phyloP scores from a whole-genome alignment of 129 eudicot genomes.

The Kitagawia praeruptora region DNA sequence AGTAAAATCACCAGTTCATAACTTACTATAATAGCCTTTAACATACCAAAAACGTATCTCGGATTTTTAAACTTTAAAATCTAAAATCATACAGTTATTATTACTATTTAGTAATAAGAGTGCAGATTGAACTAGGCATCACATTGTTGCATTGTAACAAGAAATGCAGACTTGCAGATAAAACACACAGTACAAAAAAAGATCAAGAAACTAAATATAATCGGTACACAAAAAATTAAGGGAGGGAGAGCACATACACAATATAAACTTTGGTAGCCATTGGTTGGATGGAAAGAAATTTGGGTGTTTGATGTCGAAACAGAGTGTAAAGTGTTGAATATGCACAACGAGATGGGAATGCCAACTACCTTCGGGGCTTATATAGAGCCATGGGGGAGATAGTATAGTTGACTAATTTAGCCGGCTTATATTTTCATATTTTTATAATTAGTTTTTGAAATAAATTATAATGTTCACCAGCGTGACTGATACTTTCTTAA shows the following conservation, averaged over 20 bases:
- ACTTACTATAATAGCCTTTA: background rate
- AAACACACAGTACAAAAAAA: background rate
- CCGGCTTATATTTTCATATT: background rate
- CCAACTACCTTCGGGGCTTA: background rate
- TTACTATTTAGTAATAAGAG: background rate
- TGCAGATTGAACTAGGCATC: background rate
- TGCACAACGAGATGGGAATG: background rate
- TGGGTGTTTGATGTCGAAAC: background rate
- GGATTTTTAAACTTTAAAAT: background rate
- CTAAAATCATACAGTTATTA: background rate
- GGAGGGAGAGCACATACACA: constrained; percentile 22
- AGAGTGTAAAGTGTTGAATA: background rate
- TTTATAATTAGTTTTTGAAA: too few relatives aligned
- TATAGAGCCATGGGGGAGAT: background rate
- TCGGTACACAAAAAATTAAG: background rate
- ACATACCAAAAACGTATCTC: too few relatives aligned
- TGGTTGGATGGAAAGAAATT: background rate
- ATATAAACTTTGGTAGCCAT: constrained; percentile 48
- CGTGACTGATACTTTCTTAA: too few relatives aligned
- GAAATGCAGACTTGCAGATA: background rate
- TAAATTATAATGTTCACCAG: too few relatives aligned
- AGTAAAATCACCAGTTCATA: too few relatives aligned
- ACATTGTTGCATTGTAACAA: background rate
- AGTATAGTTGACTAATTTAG: background rate
- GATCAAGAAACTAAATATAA: background rate